Evolutionary conservation across 306 rosid species (phyloP).

Genomic region (Senna tora): DNA sequence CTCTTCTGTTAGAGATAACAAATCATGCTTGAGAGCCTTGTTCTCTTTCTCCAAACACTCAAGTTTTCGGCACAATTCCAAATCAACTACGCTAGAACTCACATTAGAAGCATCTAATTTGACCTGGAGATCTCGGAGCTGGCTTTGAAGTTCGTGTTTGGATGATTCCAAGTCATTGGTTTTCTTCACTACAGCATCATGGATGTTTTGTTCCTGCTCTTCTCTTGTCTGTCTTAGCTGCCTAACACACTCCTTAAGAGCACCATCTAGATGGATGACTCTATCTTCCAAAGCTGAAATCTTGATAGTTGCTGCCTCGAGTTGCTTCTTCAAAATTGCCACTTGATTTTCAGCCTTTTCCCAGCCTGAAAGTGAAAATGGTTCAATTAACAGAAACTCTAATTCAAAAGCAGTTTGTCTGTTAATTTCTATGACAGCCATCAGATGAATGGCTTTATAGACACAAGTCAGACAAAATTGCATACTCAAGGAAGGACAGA

Average conservation of each 20-base stretch:
- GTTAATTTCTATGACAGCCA: neutral
- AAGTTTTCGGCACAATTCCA: slow-evolving; percentile 53
- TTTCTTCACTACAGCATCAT: slow-evolving; percentile 50
- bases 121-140: slow-evolving; percentile 64
- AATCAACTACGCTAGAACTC: slow-evolving; percentile 48
- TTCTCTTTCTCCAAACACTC: slow-evolving; percentile 79
- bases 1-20: slow-evolving; percentile 69
- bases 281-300: slow-evolving; percentile 75
- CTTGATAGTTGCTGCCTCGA: slow-evolving; percentile 58
- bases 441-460: neutral
- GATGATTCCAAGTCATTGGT: slow-evolving; percentile 48
- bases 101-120: slow-evolving; percentile 53
- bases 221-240: slow-evolving; percentile 94
- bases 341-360: slow-evolving; percentile 96
- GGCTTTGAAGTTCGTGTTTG: slow-evolving; percentile 69
- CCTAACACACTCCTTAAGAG: slow-evolving; percentile 94
- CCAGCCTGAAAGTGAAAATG: slow-evolving; percentile 63
- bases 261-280: slow-evolving; percentile 86
- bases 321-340: slow-evolving; percentile 66
- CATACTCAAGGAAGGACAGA: slow-evolving; percentile 13
- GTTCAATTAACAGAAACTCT: neutral
- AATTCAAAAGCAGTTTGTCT: slow-evolving; percentile 11
- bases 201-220: slow-evolving; percentile 68
- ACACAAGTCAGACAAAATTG: neutral
- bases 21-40: slow-evolving; percentile 66